Percentiles rank a stretch among this genome's conserved stretches.
Evolutionary conservation across 352 stramenopile species (phyloP).

Genomic region (Phytophthora tentaculata): DNA sequence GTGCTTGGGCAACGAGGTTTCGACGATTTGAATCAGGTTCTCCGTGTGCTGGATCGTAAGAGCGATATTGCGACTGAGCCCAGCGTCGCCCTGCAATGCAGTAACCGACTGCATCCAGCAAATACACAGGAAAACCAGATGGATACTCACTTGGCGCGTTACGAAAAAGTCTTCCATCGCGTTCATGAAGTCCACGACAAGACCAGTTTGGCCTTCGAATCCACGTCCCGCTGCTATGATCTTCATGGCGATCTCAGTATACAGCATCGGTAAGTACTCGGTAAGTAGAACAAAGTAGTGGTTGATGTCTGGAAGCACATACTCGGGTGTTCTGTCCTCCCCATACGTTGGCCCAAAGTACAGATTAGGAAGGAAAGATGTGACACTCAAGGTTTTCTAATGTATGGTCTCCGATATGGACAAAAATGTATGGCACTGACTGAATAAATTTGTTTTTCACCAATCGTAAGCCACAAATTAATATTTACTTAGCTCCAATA

Average conservation of each 20-base stretch:
- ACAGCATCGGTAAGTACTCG: not conserved
- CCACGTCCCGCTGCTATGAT: not conserved
- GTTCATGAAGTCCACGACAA: not conserved
- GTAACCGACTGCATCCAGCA: constrained; percentile 38
- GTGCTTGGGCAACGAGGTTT: not conserved
- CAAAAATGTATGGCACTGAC: no score
- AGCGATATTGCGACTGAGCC: not conserved
- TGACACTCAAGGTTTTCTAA: no score
- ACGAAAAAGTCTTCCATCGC: not conserved
- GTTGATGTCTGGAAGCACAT: no score
- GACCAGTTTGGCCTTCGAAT: not conserved
- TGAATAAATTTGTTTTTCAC: no score
- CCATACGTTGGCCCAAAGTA: no score
- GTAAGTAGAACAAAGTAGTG: no score
- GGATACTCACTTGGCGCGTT: constrained; percentile 19
- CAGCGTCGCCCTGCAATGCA: no score
- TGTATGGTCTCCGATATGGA: no score
- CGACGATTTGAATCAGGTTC: constrained; percentile 6
- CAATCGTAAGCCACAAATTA: no score
- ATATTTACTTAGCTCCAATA: no score
- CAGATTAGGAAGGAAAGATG: no score
- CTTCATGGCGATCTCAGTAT: not conserved
- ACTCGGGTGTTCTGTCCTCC: no score
- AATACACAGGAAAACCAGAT: constrained; percentile 28
- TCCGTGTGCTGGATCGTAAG: constrained; percentile 26